phyloP scores from a whole-genome alignment of 2,329 filamentous ascomycete genomes.

The Clonostachys chloroleuca region DNA sequence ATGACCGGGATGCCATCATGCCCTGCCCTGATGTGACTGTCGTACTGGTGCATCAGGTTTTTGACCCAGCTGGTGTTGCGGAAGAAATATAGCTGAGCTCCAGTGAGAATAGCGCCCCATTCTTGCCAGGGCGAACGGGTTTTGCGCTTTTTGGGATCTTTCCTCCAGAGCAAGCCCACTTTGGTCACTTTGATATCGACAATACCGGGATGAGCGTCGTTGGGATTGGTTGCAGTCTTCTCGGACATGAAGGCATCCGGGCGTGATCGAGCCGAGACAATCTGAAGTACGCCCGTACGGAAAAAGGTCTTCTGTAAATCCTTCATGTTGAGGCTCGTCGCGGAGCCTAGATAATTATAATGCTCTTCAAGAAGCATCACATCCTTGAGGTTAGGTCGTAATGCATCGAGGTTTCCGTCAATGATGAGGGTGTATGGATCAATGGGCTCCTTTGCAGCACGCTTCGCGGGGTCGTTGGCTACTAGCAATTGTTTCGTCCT shows the following conservation, averaged over 20 bases:
- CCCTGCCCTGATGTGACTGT: constrained; percentile 73
- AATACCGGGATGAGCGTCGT: constrained; percentile 84
- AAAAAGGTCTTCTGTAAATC: constrained; percentile 86
- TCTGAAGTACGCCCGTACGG: constrained; percentile 87
- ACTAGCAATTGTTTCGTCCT: constrained; percentile 72
- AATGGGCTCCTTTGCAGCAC: constrained; percentile 74
- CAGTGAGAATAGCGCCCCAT: constrained; percentile 94
- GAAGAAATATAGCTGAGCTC: constrained; percentile 97
- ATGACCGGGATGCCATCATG: constrained; percentile 73
- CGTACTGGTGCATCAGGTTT: constrained; percentile 82
- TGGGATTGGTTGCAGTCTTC: constrained; percentile 76
- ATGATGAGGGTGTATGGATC: constrained; percentile 95
- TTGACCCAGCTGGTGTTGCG: constrained; percentile 92
- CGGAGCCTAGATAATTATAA: constrained; percentile 81
- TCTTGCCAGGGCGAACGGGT: constrained; percentile 96
- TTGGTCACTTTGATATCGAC: constrained; percentile 98
- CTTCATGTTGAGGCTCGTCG: constrained; percentile 70
- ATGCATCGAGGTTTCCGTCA: constrained; percentile 76
- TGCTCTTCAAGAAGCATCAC: constrained; percentile 88
- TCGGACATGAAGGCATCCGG: constrained; percentile 95
- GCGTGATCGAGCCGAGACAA: constrained; percentile 87
- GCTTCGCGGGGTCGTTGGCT: constrained; percentile 45
- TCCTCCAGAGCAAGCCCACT: constrained; percentile 90
- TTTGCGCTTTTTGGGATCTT: constrained; percentile 90
- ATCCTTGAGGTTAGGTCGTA: constrained; percentile 86